These are phyloP conservation scores for Berkeleyomyces rouxiae DNA, from an alignment of 2,329 filamentous ascomycete species.

Conservation along the genomic window DNA sequence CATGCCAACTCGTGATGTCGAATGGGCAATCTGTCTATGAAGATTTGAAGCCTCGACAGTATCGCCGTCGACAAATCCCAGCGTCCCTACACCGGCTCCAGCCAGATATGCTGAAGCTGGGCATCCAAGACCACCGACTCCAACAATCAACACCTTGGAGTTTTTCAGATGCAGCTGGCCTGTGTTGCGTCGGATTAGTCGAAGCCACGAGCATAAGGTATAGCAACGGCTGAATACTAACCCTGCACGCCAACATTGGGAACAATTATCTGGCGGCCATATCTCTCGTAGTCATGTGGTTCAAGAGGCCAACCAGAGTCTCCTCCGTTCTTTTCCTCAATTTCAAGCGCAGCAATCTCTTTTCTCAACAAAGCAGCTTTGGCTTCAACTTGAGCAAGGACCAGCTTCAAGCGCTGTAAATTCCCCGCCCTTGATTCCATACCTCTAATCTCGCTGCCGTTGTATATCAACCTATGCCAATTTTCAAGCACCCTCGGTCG, in stretches of 20 bases:
- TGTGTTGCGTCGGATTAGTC: conserved; percentile 19
- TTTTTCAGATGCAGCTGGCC: conserved; percentile 60
- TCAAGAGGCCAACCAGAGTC: conserved; percentile 45
- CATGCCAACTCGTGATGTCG: conserved; percentile 50
- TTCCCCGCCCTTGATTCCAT: conserved; percentile 24
- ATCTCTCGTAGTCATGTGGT: conserved; percentile 63
- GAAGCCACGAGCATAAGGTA: not conserved
- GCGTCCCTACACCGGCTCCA: conserved; percentile 66
- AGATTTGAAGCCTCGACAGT: conserved; percentile 78
- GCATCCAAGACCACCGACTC: conserved; percentile 78
- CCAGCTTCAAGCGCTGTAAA: conserved; percentile 19
- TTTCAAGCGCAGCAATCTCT: not conserved
- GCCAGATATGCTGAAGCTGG: conserved; percentile 87
- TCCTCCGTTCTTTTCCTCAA: not conserved
- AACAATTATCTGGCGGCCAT: conserved; percentile 82
- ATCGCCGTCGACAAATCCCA: conserved; percentile 81
- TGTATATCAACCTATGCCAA: not conserved
- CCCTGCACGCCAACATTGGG: conserved; percentile 63
- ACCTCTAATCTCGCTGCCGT: not conserved
- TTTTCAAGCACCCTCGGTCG: not conserved
- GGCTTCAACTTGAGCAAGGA: not conserved
- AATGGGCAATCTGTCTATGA: conserved; percentile 79
- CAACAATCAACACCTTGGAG: conserved; percentile 62
- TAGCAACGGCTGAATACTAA: conserved; percentile 20
- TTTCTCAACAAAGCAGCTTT: not conserved